A percentile compares a stretch with the other conserved stretches of the same genome.
These are phyloP conservation scores for Quillaja saponaria DNA, from an alignment of 306 rosid genomes.

Conservation along the genomic window DNA sequence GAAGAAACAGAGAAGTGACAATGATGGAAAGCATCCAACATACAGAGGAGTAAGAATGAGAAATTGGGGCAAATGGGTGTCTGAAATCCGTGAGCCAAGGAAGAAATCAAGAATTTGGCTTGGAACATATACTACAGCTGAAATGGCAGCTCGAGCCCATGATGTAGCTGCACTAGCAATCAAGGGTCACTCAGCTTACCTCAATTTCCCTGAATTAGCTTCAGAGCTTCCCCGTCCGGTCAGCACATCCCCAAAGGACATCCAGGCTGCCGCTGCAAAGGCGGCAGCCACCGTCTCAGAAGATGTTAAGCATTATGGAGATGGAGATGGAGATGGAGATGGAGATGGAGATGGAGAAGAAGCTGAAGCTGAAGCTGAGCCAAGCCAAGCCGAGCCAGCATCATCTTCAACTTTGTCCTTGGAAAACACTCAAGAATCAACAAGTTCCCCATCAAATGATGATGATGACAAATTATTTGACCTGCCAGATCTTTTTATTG, in stretches of 20 bases:
- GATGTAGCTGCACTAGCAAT: constrained; percentile 89
- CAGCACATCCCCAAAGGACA: constrained; percentile 70
- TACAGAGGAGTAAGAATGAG: constrained; percentile 86
- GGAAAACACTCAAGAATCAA: constrained; percentile 36
- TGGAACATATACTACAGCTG: constrained; percentile 79
- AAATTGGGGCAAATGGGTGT: constrained; percentile 88
- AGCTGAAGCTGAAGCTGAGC: constrained; percentile 30
- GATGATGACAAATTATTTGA: constrained; percentile 77
- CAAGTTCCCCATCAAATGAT: constrained; percentile 36
- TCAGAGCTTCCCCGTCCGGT: constrained; percentile 62
- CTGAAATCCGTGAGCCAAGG: constrained; percentile 85
- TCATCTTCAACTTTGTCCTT: constrained; percentile 29
- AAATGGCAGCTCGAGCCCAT: constrained; percentile 96
- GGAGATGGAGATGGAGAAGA: not conserved
- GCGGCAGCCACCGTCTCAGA: constrained; percentile 56
- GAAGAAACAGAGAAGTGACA: constrained; percentile 45
- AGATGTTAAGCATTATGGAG: constrained; percentile 4
- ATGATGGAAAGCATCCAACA: constrained; percentile 46
- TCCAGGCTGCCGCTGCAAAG: constrained; percentile 78
- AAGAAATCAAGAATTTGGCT: constrained; percentile 94
- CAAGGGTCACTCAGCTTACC: constrained; percentile 73
- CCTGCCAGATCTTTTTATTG: constrained; percentile 77
- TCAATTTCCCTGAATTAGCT: constrained; percentile 76
- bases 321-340: not conserved
- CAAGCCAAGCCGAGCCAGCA: constrained; percentile 14